Percentiles rank a stretch among this genome's conserved stretches.
phyloP scores from a whole-genome alignment of 495 filamentous ascomycete genomes.

The Lichina pygmaea region DNA sequence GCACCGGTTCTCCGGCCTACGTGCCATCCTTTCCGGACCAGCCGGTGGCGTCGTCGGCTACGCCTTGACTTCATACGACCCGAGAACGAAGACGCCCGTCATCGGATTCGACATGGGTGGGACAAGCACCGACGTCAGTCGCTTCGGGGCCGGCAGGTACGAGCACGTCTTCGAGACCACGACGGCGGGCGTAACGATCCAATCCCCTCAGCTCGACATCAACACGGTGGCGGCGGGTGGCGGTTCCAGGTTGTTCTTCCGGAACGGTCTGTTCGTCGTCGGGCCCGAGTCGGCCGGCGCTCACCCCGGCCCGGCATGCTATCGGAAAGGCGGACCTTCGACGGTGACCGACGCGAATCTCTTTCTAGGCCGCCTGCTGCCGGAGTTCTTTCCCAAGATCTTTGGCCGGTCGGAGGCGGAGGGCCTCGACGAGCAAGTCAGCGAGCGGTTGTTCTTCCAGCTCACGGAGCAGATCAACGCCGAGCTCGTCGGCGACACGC shows the following conservation, averaged over 20 bases:
- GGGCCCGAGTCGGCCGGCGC: constrained; percentile 84
- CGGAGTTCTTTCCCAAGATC: constrained; percentile 93
- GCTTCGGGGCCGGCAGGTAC: constrained; percentile 67
- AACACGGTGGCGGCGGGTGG: constrained; percentile 93
- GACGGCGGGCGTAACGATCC: constrained; percentile 83
- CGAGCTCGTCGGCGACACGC: constrained; percentile 16
- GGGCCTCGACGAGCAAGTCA: constrained; percentile 53
- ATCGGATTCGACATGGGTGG: constrained; percentile 97
- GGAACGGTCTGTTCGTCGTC: constrained; percentile 87
- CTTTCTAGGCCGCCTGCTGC: constrained; percentile 62
- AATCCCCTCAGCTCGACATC: constrained; percentile 88
- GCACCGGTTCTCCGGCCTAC: constrained; percentile 43
- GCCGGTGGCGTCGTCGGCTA: constrained; percentile 69
- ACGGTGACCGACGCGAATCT: constrained; percentile 91
- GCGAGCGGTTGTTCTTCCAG: constrained; percentile 47
- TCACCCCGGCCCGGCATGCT: constrained; percentile 83
- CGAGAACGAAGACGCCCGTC: constrained; percentile 60
- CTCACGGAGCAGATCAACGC: constrained; percentile 55
- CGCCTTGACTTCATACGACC: constrained; percentile 76
- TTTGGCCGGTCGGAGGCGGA: constrained; percentile 84
- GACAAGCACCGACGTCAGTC: constrained; percentile 81
- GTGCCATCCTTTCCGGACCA: constrained; percentile 54
- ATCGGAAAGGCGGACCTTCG: constrained; percentile 76
- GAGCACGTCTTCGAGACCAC: constrained; percentile 97
- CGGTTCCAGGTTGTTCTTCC: constrained; percentile 69